phyloP scores from a whole-genome alignment of 2,329 filamentous ascomycete species.

The Ceratocystis lukuohia region DNA sequence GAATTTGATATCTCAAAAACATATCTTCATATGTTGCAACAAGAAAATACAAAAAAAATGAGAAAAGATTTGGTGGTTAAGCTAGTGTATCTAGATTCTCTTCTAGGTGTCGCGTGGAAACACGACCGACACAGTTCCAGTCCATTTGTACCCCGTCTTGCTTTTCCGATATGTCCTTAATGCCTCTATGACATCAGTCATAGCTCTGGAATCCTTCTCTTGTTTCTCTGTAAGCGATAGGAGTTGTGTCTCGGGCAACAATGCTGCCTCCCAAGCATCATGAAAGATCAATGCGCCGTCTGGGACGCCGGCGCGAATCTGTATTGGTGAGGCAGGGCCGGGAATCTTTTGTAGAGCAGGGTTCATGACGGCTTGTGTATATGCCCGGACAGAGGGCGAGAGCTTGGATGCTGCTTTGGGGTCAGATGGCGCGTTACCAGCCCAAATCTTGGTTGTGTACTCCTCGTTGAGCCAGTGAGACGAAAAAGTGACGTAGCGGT shows the following conservation, averaged over 20 bases:
- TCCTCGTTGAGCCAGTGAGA: conserved; percentile 23
- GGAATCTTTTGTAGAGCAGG: conserved; percentile 27
- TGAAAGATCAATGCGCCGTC: conserved; percentile 34
- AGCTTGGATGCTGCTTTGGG: neutral
- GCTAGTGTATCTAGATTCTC: neutral
- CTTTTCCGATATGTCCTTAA: neutral
- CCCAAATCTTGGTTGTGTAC: conserved; percentile 23
- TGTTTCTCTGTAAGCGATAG: neutral
- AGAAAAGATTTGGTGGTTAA: neutral
- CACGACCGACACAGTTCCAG: conserved; percentile 7
- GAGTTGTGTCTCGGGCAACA: conserved; percentile 25
- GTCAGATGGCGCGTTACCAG: conserved; percentile 24
- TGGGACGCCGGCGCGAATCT: conserved; percentile 39
- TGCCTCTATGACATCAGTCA: conserved; percentile 14
- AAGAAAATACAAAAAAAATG: conserved; percentile 14
- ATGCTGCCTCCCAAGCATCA: conserved; percentile 39
- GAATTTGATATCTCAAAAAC: conserved; percentile 12
- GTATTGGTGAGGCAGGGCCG: conserved; percentile 36
- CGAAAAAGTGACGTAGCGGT: conserved; percentile 21
- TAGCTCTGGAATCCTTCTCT: conserved; percentile 1
- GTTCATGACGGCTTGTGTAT: conserved; percentile 28
- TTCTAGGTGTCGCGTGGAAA: conserved; percentile 3
- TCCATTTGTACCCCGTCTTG: conserved; percentile 4
- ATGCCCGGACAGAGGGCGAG: conserved; percentile 17
- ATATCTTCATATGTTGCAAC: conserved; percentile 9